phyloP scores from a whole-genome alignment of 2,329 filamentous ascomycete species.

The Chaetoscypha palmicola region DNA sequence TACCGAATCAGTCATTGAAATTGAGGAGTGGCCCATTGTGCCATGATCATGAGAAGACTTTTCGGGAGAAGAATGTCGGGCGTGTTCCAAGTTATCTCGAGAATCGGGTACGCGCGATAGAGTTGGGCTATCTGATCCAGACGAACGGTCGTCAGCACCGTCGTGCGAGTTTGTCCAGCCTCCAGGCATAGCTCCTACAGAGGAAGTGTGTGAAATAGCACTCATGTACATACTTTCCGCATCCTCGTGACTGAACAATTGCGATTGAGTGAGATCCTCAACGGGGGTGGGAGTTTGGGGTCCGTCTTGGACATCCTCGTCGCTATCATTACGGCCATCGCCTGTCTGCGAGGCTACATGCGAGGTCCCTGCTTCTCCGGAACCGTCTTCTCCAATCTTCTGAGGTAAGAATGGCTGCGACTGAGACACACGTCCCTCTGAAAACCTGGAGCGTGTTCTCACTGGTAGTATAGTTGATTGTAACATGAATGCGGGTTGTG shows the following conservation, averaged over 20 bases:
- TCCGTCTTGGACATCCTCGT: constrained; percentile 15
- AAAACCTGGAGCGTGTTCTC: constrained; percentile 21
- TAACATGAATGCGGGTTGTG: constrained; percentile 11
- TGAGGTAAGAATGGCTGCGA: constrained; percentile 24
- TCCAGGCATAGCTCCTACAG: constrained; percentile 21
- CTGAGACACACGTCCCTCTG: constrained; percentile 25
- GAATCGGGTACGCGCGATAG: constrained; percentile 1
- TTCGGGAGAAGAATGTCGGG: constrained; percentile 12
- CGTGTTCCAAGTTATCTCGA: constrained; percentile 25
- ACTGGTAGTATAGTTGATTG: constrained; percentile 26
- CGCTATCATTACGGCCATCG: not conserved
- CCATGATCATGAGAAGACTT: not conserved
- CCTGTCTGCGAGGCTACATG: no score
- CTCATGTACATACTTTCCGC: constrained; percentile 86
- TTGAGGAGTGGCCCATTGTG: constrained; percentile 3
- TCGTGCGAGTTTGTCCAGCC: constrained; percentile 22
- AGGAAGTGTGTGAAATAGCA: constrained; percentile 46
- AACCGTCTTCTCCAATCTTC: not conserved
- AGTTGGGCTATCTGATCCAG: constrained; percentile 20
- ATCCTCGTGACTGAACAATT: constrained; percentile 70
- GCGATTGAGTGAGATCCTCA: constrained; percentile 56
- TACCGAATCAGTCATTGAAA: constrained; percentile 8
- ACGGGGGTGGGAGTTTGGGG: constrained; percentile 17
- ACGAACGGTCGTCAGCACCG: constrained; percentile 11
- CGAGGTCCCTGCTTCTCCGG: no score